phyloP scores from a whole-genome alignment of 2,329 filamentous ascomycete species.

The Plectosphaerella plurivora region DNA sequence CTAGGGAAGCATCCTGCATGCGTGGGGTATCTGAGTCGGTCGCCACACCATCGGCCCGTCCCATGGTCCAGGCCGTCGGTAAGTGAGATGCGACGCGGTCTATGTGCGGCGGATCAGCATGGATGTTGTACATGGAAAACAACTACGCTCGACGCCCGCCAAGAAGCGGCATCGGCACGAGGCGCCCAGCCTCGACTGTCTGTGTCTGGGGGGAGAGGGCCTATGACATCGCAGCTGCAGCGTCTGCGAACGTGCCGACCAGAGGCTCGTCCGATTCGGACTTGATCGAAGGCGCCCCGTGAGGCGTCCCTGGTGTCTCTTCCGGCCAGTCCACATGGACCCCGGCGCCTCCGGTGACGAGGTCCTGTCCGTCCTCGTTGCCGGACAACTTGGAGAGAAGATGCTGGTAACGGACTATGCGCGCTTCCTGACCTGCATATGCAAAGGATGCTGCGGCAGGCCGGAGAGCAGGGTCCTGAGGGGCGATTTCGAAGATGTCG shows the following conservation, averaged over 20 bases:
- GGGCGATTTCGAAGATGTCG: slow-evolving; percentile 62
- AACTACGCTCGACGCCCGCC: too few relatives aligned
- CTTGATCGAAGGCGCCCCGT: slow-evolving; percentile 30
- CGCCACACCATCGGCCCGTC: slow-evolving; percentile 2
- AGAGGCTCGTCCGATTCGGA: slow-evolving; percentile 38
- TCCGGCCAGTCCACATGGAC: slow-evolving; percentile 54
- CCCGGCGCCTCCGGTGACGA: slow-evolving; percentile 23
- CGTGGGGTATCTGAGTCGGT: slow-evolving; percentile 2
- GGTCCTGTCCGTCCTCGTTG: slow-evolving; percentile 31
- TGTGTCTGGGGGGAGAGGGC: not conserved
- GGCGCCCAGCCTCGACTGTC: not conserved
- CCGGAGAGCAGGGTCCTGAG: slow-evolving; percentile 37
- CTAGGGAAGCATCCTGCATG: slow-evolving; percentile 1
- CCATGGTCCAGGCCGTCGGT: slow-evolving; percentile 1
- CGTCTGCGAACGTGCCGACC: slow-evolving; percentile 58
- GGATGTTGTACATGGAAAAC: too few relatives aligned
- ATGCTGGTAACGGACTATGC: slow-evolving; percentile 55
- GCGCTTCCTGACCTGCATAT: slow-evolving; percentile 51
- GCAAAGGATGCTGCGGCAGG: slow-evolving; percentile 34
- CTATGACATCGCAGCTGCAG: slow-evolving; percentile 46
- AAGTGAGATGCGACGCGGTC: slow-evolving; percentile 2
- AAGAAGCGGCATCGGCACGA: too few relatives aligned
- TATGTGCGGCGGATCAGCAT: not conserved
- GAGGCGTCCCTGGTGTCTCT: slow-evolving; percentile 40
- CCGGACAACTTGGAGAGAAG: slow-evolving; percentile 55